Evolutionary conservation across 73 alveolate genomes (phyloP).

Genomic region (Paramecium bursaria): DNA sequence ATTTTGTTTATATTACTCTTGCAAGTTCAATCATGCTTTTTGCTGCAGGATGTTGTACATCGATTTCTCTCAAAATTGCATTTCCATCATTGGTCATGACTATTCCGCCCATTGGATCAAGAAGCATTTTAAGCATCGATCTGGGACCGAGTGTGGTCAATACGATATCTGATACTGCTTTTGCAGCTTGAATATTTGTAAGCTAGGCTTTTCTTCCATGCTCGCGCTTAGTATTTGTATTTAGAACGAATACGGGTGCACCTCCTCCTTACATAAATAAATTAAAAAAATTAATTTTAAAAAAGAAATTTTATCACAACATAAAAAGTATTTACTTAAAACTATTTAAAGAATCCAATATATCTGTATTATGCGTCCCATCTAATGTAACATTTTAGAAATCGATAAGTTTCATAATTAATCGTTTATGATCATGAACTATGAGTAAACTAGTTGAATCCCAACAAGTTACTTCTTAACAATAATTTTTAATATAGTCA

Average conservation of each 20-base stretch:
- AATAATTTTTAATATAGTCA: background rate
- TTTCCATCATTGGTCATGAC: slow-evolving; percentile 99
- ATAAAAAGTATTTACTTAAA: background rate
- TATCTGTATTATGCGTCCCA: background rate
- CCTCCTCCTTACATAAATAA: background rate
- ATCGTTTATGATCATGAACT: background rate
- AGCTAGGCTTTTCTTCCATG: slow-evolving; percentile 94
- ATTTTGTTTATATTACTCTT: slow-evolving; percentile 48
- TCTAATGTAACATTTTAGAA: background rate
- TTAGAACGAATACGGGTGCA: slow-evolving; percentile 90
- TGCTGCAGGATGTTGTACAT: slow-evolving; percentile 99
- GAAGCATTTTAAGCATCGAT: slow-evolving; percentile 99
- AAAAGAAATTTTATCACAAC: background rate
- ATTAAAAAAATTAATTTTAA: background rate
- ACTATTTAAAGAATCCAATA: slow-evolving; percentile 16
- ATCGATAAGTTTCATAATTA: slow-evolving; percentile 5
- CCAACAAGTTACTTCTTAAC: slow-evolving; percentile 22
- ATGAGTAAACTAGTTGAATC: slow-evolving; percentile 9
- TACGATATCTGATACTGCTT: slow-evolving; percentile 96
- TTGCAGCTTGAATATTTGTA: slow-evolving; percentile 95
- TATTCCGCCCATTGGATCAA: slow-evolving; percentile 96
- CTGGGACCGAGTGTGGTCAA: slow-evolving; percentile 99
- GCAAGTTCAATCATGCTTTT: slow-evolving; percentile 98
- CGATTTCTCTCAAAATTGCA: slow-evolving; percentile 98
- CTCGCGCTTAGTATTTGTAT: slow-evolving; percentile 92